Evolutionary conservation across 2,329 filamentous ascomycete species (phyloP).

Genomic region (Fusarium musae): DNA sequence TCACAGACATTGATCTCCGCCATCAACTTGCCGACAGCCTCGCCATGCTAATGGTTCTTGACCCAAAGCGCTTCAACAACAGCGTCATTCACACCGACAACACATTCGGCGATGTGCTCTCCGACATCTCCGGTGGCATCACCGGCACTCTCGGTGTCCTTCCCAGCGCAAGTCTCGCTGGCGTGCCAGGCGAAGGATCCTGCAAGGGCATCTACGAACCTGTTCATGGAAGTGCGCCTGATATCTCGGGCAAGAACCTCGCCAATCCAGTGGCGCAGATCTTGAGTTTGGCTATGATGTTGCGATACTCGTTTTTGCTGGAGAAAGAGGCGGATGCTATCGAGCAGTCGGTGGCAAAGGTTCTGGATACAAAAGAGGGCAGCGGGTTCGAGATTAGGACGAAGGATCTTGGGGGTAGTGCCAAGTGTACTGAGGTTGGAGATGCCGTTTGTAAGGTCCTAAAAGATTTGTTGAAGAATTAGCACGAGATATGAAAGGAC

Average conservation of each 20-base stretch:
- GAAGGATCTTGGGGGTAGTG: constrained; percentile 72
- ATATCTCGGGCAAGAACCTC: constrained; percentile 77
- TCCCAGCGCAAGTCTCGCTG: constrained; percentile 58
- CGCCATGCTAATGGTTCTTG: constrained; percentile 60
- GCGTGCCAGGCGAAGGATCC: constrained; percentile 52
- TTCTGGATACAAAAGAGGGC: constrained; percentile 64
- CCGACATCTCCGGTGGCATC: constrained; percentile 58
- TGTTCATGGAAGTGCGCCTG: constrained; percentile 78
- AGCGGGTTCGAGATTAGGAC: constrained; percentile 65
- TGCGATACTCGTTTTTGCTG: constrained; percentile 76
- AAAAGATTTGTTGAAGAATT: background rate
- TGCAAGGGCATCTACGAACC: constrained; percentile 81
- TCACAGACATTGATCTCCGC: constrained; percentile 54
- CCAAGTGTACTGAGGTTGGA: constrained; percentile 73
- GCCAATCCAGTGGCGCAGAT: constrained; percentile 80
- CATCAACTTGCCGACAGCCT: constrained; percentile 61
- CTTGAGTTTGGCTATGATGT: constrained; percentile 77
- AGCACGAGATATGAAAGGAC: accelerated
- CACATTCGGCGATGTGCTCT: constrained; percentile 60
- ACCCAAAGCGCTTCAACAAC: constrained; percentile 58
- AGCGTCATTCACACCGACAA: constrained; percentile 60
- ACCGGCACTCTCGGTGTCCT: constrained; percentile 58
- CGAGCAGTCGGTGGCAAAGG: constrained; percentile 71
- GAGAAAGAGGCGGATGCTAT: constrained; percentile 70
- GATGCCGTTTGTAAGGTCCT: constrained; percentile 60